phyloP scores from a whole-genome alignment of 176 grass and related monocot species.

The Ampelocalamus luodianensis region DNA sequence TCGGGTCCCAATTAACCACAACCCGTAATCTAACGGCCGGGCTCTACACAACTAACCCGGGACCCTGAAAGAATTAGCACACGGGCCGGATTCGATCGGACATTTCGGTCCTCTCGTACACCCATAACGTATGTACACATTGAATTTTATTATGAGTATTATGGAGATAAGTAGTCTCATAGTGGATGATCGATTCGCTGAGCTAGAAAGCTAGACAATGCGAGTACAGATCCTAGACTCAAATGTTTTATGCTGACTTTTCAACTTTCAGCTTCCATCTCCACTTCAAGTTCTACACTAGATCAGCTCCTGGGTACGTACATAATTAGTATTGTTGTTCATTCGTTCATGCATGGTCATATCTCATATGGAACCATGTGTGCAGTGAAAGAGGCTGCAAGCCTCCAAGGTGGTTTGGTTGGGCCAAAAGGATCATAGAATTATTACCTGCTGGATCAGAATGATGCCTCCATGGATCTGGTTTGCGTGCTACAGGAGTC shows the following conservation, averaged over 20 bases:
- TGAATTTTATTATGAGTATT: too few relatives aligned
- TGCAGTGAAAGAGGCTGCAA: neutral
- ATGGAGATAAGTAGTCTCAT: too few relatives aligned
- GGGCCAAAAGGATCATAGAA: neutral
- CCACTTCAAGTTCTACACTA: neutral
- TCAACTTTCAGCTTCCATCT: too few relatives aligned
- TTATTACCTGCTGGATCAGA: slow-evolving; percentile 11
- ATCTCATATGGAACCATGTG: neutral
- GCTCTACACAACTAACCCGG: neutral
- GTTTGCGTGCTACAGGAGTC: neutral
- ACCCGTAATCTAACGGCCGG: neutral
- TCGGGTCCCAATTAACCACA: neutral
- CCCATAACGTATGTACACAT: neutral
- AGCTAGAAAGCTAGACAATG: too few relatives aligned
- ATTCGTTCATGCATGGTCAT: neutral
- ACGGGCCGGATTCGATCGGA: neutral
- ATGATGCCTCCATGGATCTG: neutral
- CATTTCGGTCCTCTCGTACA: neutral
- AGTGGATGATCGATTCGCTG: too few relatives aligned
- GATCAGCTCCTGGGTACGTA: neutral
- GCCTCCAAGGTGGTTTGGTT: slow-evolving; percentile 15
- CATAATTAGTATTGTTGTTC: neutral
- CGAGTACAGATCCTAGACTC: too few relatives aligned
- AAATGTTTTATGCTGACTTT: too few relatives aligned
- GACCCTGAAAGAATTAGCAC: neutral